Evolutionary conservation across 306 rosid genomes (phyloP), one percentile per base, ranked within the genome.

Genomic region (Rubus idaeus): DNA sequence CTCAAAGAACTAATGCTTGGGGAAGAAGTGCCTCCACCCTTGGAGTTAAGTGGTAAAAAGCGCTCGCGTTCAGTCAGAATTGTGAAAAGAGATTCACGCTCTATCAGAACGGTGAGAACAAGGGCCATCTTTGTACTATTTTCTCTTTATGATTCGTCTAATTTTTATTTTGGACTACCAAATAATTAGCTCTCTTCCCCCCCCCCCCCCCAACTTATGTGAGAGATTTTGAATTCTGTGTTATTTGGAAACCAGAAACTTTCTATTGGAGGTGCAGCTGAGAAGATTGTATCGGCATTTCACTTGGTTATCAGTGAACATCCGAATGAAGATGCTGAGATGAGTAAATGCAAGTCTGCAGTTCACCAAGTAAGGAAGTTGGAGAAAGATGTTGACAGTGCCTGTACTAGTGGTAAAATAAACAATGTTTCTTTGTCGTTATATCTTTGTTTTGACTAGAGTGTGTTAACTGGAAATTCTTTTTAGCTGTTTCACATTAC

Each of bases 231-330:
- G 40, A 23, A 52, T 68, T 52, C 55, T 21, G 20, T 77, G 3
- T 51, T 62, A 65, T 56, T 64, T 84, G 86, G 80, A 74, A 70
- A 73, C 64, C 95, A 94, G 97, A 90, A 87, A 91, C 84, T 92
- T 77, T 83, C 96, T 78, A 70, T 90, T 74, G 98, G 98, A 78
- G 93, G 96, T 87, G 62, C 87, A 20, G 89, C 96, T 49, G 97
- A 94, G 79, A 92, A 88, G 84, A 94, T 92, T 74, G 95, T 92
- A 46, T 94, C 98, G 3, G 97, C 97, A 71, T 92, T 90, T 78
- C 90, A 94, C 83, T 64, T 80, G 84, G 91, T 94, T 79, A 86
- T 90, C 69, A 84, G 91, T 72, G 98, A 94, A 82, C 87, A 85
- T 60, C 64, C 89, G 30, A 83, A 73, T 83, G 96, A 94, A 88